A percentile compares a stretch with the other conserved stretches of the same genome.
Conservation (phyloP, 768 basidiomycete genomes). For the Mycena latifolia region DNA sequence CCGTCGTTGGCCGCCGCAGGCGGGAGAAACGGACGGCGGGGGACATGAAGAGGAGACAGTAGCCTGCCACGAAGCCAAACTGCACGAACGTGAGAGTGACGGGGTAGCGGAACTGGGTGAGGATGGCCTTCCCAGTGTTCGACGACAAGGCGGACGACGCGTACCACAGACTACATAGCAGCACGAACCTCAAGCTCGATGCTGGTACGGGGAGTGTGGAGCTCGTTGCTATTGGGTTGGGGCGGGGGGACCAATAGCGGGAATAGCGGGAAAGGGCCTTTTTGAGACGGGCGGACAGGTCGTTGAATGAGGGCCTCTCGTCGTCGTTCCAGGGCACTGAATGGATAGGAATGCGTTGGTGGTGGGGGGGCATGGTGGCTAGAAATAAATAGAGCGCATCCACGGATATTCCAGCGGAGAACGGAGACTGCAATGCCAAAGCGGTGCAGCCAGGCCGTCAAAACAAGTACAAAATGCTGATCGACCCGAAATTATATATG, state of each 20-base stretch:
- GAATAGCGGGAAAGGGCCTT: conserved; percentile 31
- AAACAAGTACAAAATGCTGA: conserved; percentile 14
- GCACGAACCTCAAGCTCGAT: conserved; percentile 64
- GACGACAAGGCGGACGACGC: conserved; percentile 92
- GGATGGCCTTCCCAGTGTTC: conserved; percentile 96
- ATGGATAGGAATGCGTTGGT: conserved; percentile 38
- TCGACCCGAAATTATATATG: too few relatives aligned
- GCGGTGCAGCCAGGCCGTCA: too few relatives aligned
- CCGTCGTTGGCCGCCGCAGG: conserved; percentile 76
- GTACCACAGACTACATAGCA: conserved; percentile 94
- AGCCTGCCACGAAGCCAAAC: conserved; percentile 93
- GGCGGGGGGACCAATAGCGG: conserved; percentile 32
- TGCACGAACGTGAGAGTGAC: conserved; percentile 98
- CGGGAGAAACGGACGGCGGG: conserved; percentile 76
- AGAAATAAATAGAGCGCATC: conserved; percentile 34
- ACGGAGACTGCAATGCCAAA: neutral
- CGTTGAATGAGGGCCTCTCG: conserved; percentile 29
- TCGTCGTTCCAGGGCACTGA: conserved; percentile 37
- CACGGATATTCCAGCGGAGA: conserved; percentile 20
- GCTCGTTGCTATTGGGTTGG: conserved; percentile 40
- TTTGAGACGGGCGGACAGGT: conserved; percentile 30
- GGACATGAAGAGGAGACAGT: conserved; percentile 88
- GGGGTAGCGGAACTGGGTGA: conserved; percentile 93
- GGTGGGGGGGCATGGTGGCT: conserved; percentile 26
- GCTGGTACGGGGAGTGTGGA: conserved; percentile 48